These are phyloP conservation scores for Fragilaria radians DNA, from an alignment of 108 stramenopile species.

Conservation along the genomic window DNA sequence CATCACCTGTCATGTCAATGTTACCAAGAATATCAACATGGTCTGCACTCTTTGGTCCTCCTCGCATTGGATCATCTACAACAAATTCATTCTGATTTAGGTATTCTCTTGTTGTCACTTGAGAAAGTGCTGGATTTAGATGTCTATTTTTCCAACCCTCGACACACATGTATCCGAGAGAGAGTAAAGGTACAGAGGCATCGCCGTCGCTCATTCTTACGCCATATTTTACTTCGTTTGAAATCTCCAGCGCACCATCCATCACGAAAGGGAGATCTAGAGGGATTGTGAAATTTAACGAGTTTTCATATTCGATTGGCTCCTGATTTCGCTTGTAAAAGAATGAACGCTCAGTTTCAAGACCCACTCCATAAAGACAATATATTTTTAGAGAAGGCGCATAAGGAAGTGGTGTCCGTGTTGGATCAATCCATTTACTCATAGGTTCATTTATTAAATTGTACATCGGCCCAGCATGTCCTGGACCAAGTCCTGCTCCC, in stretches of 20 bases:
- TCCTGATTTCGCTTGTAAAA: conserved; percentile 59
- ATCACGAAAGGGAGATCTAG: conserved; percentile 51
- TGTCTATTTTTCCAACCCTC: conserved; percentile 50
- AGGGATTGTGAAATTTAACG: not conserved
- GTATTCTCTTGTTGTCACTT: conserved; percentile 70
- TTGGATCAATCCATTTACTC: conserved; percentile 67
- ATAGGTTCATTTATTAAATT: conserved; percentile 23
- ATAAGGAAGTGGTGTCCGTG: conserved; percentile 60
- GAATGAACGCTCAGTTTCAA: conserved; percentile 75
- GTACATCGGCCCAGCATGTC: conserved; percentile 25
- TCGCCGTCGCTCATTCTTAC: conserved; percentile 72
- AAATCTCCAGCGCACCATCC: conserved; percentile 52
- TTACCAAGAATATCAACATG: conserved; percentile 91
- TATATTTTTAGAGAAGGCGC: conserved; percentile 82
- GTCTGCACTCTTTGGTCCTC: conserved; percentile 63
- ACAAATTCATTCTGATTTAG: conserved; percentile 34
- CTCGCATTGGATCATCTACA: conserved; percentile 67
- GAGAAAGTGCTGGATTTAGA: conserved; percentile 61
- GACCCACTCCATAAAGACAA: conserved; percentile 81
- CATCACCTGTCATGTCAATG: conserved; percentile 59
- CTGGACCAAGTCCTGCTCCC: conserved; percentile 55
- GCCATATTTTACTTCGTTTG: conserved; percentile 39
- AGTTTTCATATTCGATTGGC: conserved; percentile 6
- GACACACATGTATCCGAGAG: conserved; percentile 79
- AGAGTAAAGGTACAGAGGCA: conserved; percentile 75